Conservation (phyloP, 768 basidiomycete species). For the Lentinus tigrinus region DNA sequence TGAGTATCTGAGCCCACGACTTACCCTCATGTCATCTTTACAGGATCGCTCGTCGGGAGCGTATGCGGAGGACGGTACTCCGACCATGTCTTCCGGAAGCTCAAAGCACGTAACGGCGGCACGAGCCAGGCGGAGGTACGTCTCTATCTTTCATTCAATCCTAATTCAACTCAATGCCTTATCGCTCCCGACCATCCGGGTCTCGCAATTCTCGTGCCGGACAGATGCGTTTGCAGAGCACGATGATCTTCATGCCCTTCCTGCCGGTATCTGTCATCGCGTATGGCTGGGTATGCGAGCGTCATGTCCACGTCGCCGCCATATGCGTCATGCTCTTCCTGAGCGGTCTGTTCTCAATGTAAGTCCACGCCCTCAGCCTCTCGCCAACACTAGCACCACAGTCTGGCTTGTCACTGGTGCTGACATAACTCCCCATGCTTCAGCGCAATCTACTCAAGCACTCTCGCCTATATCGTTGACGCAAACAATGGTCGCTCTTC, state of each 20-base stretch:
- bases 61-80: constrained; percentile 61
- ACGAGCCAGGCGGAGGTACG: constrained; percentile 63
- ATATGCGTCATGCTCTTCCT: constrained; percentile 73
- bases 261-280: constrained; percentile 61
- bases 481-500: constrained; percentile 80
- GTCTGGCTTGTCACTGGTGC: too few species aligned
- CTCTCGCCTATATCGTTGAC: constrained; percentile 84
- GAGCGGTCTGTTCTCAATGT: constrained; percentile 76
- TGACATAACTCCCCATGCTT: too few species aligned
- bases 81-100: constrained; percentile 43
- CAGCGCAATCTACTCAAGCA: constrained; percentile 64
- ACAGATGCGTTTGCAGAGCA: constrained; percentile 74
- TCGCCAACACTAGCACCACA: background rate
- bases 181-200: background rate
- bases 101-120: constrained; percentile 47
- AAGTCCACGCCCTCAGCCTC: constrained; percentile 23
- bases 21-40: background rate
- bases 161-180: background rate
- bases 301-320: constrained; percentile 62
- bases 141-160: background rate
- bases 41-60: constrained; percentile 52
- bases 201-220: background rate
- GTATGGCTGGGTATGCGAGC: constrained; percentile 74
- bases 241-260: constrained; percentile 53
- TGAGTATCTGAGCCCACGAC: background rate